Conservation (phyloP, 345 rosid genomes). For the Combretum micranthum region DNA sequence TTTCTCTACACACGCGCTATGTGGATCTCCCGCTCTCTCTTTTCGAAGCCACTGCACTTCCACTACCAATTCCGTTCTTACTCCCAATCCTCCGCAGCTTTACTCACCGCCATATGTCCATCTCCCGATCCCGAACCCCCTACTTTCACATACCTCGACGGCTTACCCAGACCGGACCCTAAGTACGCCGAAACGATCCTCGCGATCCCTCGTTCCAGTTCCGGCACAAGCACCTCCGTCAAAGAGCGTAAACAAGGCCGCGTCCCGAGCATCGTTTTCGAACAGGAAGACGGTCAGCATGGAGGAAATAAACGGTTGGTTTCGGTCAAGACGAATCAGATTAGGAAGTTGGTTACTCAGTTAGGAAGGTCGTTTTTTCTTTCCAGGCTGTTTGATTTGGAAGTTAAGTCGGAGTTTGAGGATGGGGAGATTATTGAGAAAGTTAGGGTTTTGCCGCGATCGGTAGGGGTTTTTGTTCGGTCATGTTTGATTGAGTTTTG, state of each 20-base stretch:
- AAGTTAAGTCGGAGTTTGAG: conserved; percentile 59
- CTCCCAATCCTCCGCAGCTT: conserved; percentile 50
- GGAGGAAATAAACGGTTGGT: conserved; percentile 91
- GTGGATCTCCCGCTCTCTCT: conserved; percentile 51
- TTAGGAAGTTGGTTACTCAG: conserved; percentile 74
- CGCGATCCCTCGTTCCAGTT: conserved; percentile 59
- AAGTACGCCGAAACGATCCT: conserved; percentile 61
- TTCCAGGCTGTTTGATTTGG: conserved; percentile 79
- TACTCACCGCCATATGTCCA: conserved; percentile 27
- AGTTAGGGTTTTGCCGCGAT: conserved; percentile 76
- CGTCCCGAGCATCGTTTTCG: conserved; percentile 77
- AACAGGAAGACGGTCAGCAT: conserved; percentile 81
- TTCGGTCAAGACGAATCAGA: conserved; percentile 71
- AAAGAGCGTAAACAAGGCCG: conserved; percentile 80
- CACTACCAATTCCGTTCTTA: conserved; percentile 21
- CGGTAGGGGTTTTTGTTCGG: conserved; percentile 31
- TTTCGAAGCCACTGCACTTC: conserved; percentile 31
- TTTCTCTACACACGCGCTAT: conserved; percentile 20
- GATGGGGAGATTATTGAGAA: conserved; percentile 58
- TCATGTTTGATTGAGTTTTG: background rate
- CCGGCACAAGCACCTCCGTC: conserved; percentile 56
- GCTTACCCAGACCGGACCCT: conserved; percentile 64
- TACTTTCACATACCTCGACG: conserved; percentile 55
- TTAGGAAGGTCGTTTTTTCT: conserved; percentile 70
- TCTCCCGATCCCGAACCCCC: conserved; percentile 13